Evolutionary conservation across 176 grass and related monocot species (phyloP), one percentile per base, ranked within the genome.

Genomic region (Oryza brachyantha): DNA sequence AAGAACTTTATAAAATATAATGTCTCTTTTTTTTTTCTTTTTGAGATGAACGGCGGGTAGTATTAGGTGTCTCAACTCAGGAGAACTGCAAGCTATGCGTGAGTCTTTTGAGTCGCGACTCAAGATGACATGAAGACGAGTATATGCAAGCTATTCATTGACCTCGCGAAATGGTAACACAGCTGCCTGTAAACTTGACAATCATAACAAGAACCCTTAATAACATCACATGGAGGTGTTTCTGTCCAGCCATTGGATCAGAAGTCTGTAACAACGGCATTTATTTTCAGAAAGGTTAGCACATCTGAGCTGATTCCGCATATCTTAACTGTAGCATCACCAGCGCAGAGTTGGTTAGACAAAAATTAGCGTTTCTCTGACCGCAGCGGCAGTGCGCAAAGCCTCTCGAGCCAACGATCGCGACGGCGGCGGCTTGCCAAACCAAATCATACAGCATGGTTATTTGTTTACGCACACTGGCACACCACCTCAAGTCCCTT

Each of bases 161-260:
- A 5, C 59, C 11, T 50, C 2, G 21, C 21, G 60, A 35, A 25
- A 16, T 25, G 39, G 10, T 36, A 11, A 3, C 5, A 10, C 16
- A 32, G 72, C 32, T 10, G n/a, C 13, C 10, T 61, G 39, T 45
- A 41, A 25, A 31, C 29, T 3, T n/a, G 10, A 66, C 52, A 52
- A 78, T 31, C 42, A 8, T 52, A 14, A 79, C 63, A 38, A 38
- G 34, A 79, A 79, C 3, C 42, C 29, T 2, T 4, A 12, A 40
- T 66, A 11, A 26, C 77, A 58, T 68, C 64, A 68, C 77, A 57
- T 40, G 45, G 7, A 68, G 21, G 22, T 21, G 63, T 68, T 57
- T 24, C 45, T 39, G 13, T 9, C 63, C 25, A 13, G 64, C 14
- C 77, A 38, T 68, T 9, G 13, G 13, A 27, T 52, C 46, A 21